phyloP scores from a whole-genome alignment of 495 filamentous ascomycete species.

The Penicillium manginii region DNA sequence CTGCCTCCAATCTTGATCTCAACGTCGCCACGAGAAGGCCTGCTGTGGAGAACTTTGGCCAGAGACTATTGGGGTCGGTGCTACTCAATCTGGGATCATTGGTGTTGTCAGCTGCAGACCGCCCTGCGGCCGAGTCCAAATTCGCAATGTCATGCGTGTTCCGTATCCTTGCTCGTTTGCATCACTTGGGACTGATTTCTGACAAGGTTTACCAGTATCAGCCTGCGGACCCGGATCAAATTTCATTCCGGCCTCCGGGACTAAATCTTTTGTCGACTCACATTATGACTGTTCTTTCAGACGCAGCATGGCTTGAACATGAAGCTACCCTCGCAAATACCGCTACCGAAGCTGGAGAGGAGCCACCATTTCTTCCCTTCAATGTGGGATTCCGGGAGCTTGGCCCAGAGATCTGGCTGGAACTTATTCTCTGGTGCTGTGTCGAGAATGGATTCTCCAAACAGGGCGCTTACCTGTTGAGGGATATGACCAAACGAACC shows the following conservation, averaged over 20 bases:
- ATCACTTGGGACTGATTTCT: slow-evolving; percentile 61
- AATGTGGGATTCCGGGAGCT: slow-evolving; percentile 56
- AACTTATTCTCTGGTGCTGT: slow-evolving; percentile 69
- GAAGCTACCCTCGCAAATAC: slow-evolving; percentile 47
- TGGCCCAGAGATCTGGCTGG: slow-evolving; percentile 65
- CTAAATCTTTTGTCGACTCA: slow-evolving; percentile 58
- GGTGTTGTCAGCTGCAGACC: slow-evolving; percentile 55
- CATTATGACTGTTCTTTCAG: slow-evolving; percentile 64
- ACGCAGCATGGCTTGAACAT: slow-evolving; percentile 62
- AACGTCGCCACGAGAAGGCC: slow-evolving; percentile 7
- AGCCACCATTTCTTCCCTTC: slow-evolving; percentile 55
- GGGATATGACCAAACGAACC: slow-evolving; percentile 38
- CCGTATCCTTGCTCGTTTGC: slow-evolving; percentile 61
- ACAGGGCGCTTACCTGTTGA: slow-evolving; percentile 56
- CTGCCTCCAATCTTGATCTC: background rate
- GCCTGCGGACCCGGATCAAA: slow-evolving; percentile 34
- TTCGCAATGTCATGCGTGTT: slow-evolving; percentile 60
- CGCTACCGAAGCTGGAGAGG: slow-evolving; percentile 50
- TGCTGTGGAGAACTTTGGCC: slow-evolving; percentile 25
- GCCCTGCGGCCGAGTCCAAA: slow-evolving; percentile 38
- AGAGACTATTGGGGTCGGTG: slow-evolving; percentile 30
- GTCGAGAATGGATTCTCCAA: slow-evolving; percentile 61
- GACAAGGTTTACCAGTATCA: slow-evolving; percentile 59
- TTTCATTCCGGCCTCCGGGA: slow-evolving; percentile 57
- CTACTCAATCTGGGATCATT: slow-evolving; percentile 55